Conservation (phyloP, 2,329 filamentous ascomycete species). For the Diaporthe longicolla region DNA sequence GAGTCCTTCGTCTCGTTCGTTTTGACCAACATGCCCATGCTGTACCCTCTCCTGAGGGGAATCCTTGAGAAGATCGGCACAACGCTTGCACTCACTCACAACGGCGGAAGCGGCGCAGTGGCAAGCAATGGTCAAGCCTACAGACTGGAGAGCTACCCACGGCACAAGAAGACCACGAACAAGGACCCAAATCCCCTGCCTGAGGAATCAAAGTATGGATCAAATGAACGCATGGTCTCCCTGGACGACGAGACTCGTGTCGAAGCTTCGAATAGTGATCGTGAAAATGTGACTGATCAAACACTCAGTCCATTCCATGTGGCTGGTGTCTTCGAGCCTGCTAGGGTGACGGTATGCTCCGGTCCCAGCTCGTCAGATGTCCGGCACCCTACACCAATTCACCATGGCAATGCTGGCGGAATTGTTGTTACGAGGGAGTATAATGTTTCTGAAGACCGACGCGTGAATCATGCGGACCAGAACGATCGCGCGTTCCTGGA, state of each 20-base stretch:
- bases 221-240: conserved; percentile 25
- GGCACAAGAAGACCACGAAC: conserved; percentile 8
- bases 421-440: conserved; percentile 18
- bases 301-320: background rate
- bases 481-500: background rate
- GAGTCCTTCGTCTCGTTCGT: conserved; percentile 58
- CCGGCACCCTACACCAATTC: background rate
- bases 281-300: background rate
- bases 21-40: conserved; percentile 57
- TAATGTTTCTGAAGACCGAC: background rate
- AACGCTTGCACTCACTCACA: background rate
- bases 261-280: background rate
- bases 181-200: conserved; percentile 16
- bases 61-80: conserved; percentile 46
- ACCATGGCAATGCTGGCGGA: background rate
- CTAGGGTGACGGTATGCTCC: conserved; percentile 6
- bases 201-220: conserved; percentile 1
- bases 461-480: background rate
- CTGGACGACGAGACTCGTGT: background rate
- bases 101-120: background rate
- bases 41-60: conserved; percentile 52
- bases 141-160: conserved; percentile 17
- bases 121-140: background rate
- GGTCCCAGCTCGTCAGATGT: background rate
- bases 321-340: background rate